Evolutionary conservation across 2,329 filamentous ascomycete genomes (phyloP).

Genomic region (Botrytis galanthina): DNA sequence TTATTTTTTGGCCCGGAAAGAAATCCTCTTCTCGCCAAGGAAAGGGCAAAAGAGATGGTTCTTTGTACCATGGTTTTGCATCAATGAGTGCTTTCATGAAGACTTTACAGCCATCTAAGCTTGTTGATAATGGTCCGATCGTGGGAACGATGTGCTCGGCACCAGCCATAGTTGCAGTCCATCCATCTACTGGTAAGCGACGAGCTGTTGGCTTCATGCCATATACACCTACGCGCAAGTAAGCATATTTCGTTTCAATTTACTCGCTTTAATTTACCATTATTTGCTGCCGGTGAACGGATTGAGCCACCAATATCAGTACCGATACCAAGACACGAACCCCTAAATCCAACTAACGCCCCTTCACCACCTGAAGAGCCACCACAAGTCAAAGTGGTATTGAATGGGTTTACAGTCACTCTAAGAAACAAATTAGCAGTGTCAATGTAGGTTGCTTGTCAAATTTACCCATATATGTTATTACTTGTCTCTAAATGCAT

Average conservation of each 20-base stretch:
- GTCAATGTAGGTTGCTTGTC: too few relatives aligned
- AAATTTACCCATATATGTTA: slow-evolving; percentile 46
- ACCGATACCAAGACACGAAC: slow-evolving; percentile 53
- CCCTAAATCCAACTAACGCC: slow-evolving; percentile 51
- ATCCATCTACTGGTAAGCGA: slow-evolving; percentile 32
- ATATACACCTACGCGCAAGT: slow-evolving; percentile 34
- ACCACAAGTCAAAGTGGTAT: slow-evolving; percentile 49
- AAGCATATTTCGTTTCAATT: neutral
- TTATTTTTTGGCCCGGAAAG: slow-evolving; percentile 47
- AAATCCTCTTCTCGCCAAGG: slow-evolving; percentile 47
- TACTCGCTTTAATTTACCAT: slow-evolving; percentile 37
- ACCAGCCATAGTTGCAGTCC: slow-evolving; percentile 29
- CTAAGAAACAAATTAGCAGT: slow-evolving; percentile 36
- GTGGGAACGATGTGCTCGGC: slow-evolving; percentile 45
- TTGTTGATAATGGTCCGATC: slow-evolving; percentile 54
- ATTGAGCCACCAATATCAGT: slow-evolving; percentile 53
- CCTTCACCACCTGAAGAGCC: slow-evolving; percentile 58
- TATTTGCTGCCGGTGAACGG: slow-evolving; percentile 47
- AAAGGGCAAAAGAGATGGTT: slow-evolving; percentile 52
- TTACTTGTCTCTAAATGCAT: slow-evolving; percentile 53
- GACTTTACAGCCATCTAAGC: slow-evolving; percentile 46
- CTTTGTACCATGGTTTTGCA: slow-evolving; percentile 50
- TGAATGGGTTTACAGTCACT: slow-evolving; percentile 53
- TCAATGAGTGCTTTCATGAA: slow-evolving; percentile 44
- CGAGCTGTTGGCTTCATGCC: slow-evolving; percentile 36